A percentile compares a stretch with the other conserved stretches of the same genome.
phyloP scores from a whole-genome alignment of 2,329 filamentous ascomycete genomes.

The Tolypocladium capitatum region DNA sequence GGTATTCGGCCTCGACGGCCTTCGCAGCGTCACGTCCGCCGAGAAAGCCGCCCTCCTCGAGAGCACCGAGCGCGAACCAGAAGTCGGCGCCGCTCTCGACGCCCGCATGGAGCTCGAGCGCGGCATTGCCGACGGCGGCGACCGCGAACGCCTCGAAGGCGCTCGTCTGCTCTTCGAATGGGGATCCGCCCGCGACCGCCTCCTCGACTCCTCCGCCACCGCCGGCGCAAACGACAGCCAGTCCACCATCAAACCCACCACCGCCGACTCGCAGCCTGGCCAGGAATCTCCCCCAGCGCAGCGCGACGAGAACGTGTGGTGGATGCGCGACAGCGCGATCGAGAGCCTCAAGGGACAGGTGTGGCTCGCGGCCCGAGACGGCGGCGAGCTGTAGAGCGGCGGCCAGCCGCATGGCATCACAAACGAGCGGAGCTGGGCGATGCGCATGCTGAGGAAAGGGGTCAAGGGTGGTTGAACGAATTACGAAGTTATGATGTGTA shows the following conservation, averaged over 20 bases:
- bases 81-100: slow-evolving; percentile 48
- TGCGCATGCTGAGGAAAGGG: background rate
- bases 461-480: slow-evolving; percentile 4
- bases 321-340: slow-evolving; percentile 41
- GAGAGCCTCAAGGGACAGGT: slow-evolving; percentile 42
- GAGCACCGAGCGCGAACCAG: slow-evolving; percentile 33
- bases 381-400: slow-evolving; percentile 12
- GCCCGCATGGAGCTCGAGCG: slow-evolving; percentile 52
- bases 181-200: slow-evolving; percentile 30
- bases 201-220: slow-evolving; percentile 10
- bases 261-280: slow-evolving; percentile 5
- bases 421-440: background rate
- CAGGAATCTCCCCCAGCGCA: slow-evolving; percentile 6
- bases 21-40: slow-evolving; percentile 41
- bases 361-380: slow-evolving; percentile 33
- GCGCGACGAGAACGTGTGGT: slow-evolving; percentile 28
- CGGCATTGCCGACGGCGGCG: slow-evolving; percentile 27
- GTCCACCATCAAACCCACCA: slow-evolving; percentile 17
- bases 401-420: background rate
- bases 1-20: slow-evolving; percentile 54
- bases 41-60: slow-evolving; percentile 53
- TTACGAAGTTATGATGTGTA: slow-evolving; percentile 5
- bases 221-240: slow-evolving; percentile 18
- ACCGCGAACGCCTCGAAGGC: slow-evolving; percentile 31
- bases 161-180: slow-evolving; percentile 42